These are phyloP conservation scores for Blastosporella zonata DNA, from an alignment of 1,284 basidiomycete genomes.

Conservation along the genomic window DNA sequence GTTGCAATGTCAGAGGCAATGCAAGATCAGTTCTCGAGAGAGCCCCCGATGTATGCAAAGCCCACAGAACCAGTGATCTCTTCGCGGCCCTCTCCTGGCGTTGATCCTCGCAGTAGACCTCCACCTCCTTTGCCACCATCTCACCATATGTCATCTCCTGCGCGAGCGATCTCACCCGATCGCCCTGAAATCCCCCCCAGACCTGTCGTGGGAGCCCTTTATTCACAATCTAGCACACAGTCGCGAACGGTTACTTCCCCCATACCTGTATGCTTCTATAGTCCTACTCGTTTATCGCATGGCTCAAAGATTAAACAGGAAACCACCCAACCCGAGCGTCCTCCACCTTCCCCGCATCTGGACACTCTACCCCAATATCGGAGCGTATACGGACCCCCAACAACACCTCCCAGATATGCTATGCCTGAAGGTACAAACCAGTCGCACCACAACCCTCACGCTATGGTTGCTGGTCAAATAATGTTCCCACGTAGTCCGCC, in stretches of 20 bases:
- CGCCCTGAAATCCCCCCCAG: slow-evolving; percentile 48
- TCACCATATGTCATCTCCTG: slow-evolving; percentile 17
- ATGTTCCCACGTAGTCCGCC: slow-evolving; percentile 10
- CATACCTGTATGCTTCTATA: slow-evolving; percentile 11
- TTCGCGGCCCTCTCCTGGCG: slow-evolving; percentile 7
- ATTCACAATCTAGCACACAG: slow-evolving; percentile 11
- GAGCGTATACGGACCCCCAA: slow-evolving; percentile 12
- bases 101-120: slow-evolving; percentile 19
- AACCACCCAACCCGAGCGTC: slow-evolving; percentile 9
- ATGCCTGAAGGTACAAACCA: slow-evolving; percentile 3
- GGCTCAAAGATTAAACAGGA: slow-evolving; percentile 7
- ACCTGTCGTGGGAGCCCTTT: slow-evolving; percentile 25
- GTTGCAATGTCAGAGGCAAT: slow-evolving; percentile 66
- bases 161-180: slow-evolving; percentile 20
- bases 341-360: slow-evolving; percentile 14
- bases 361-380: slow-evolving; percentile 16
- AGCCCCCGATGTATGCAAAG: slow-evolving; percentile 91
- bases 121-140: slow-evolving; percentile 24
- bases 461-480: slow-evolving; percentile 6
- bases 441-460: neutral
- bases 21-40: slow-evolving; percentile 77
- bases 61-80: slow-evolving; percentile 38
- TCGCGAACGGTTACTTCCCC: slow-evolving; percentile 1
- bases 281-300: slow-evolving; percentile 2
- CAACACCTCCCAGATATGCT: slow-evolving; percentile 10